Base-by-base conservation (phyloP, 2,329 filamentous ascomycete species). In the Drechslerella coelobrocha region DNA sequence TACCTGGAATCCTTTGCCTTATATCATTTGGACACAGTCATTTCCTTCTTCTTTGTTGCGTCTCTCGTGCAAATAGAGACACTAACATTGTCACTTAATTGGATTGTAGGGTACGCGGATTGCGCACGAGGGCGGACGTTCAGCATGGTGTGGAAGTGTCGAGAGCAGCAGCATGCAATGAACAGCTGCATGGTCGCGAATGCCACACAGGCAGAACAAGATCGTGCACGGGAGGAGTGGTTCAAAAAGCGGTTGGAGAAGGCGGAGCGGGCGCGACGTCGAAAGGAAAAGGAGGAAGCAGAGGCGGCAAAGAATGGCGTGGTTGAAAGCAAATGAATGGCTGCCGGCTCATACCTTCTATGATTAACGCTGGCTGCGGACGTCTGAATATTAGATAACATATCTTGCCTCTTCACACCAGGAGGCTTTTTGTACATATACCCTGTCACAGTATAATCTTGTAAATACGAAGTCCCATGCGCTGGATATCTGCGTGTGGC, bases 171-270 rank as follows among this genome's bases (percentile, higher is more conserved):
- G 76, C 87, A 88, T 73, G 83, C 84, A 34, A 99, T 99, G 94
- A 99, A 99, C 81, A 84, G 82, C 72, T 99, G 94, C 82, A 97
- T 99, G 92, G 84, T 92, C 75, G 80, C 84, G 61, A 89, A 95
- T 81, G 92, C 93, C 61, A 95, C 90, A 73, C 89, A 88, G 73
- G 86, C 85, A 60, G 91, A 95, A 78, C 85, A 95, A 79, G 94
- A 99, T 81, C 87, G 86, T 23, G 94, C 94, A 73, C 84, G 94
- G 56, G 90, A 92, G 79, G 92, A 97, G 78, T 99, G 94, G 94
- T 97, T 97, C 79, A 86, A 87, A 55, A 84, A 85, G 73, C 84
- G 90, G 55, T 83, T 90, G 75, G 86, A 91, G 80, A 84, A 92
- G 61, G 66, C 59, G 17, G 66, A 71, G 59, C 62, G 45, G 56